Base-by-base conservation (phyloP, 75 land plant genomes). In the Picea glauca region DNA sequence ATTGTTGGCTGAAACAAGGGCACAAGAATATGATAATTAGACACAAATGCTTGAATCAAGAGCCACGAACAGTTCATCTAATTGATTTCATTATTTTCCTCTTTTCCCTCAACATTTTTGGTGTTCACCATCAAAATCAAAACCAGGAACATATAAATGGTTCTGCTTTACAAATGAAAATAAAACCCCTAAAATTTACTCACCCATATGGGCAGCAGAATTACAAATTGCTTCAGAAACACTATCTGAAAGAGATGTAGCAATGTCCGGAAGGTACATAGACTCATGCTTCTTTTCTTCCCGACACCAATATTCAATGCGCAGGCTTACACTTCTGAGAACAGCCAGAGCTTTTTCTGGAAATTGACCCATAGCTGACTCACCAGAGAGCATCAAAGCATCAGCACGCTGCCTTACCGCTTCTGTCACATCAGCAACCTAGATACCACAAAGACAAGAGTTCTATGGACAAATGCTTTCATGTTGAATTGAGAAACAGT, bases 341-440 rank as follows among this genome's bases (percentile, higher is more conserved):
- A 93, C 90, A 77, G 86, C 60, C 5, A 93, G 82, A 23, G 95
- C 91, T 81, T 93, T 93, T 17, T 85, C 89, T 61, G 91, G 90
- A 78, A 75, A 91, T 18, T 66, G 81, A 7, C 93, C 96, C 88
- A 91, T 88, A n/a, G 96, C 96, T 58, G 96, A 90, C 79, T 94
- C 96, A 57, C 92, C 94, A 7, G 94, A 94, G 66, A 94, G 84
- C 96, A 94, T 92, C 81, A 94, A 50, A n/a, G 91, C 96, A 88
- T 94, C 96, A 20, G 93, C 93, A 54, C 78, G 81, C 72, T 92
- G 89, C 26, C 84, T 43, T 3, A 92, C 92, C 9, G 87, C 91
- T 64, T 90, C 92, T 46, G 95, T 88, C 50, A 94, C 88, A 88
- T 93, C 93, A 58, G 93, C 89, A 81, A 93, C 93, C 63, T 62